A percentile compares a stretch with the other conserved stretches of the same genome.
Conservation (phyloP, 2,329 filamentous ascomycete genomes). For the Scedosporium dehoogii region DNA sequence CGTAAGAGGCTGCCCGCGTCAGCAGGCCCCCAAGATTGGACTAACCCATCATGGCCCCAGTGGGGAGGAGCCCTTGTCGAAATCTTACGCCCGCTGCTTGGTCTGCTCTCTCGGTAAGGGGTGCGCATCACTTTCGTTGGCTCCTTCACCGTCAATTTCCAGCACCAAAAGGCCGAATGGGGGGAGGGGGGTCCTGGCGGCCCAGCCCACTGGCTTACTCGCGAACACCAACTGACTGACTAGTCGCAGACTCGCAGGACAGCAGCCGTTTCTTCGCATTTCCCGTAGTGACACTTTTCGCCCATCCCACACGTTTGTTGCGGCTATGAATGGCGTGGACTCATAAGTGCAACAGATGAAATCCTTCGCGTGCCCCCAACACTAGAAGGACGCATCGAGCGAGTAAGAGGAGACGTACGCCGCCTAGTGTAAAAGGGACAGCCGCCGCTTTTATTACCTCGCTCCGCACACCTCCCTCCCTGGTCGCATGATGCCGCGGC, state of each 20-base stretch:
- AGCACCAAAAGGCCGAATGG: neutral
- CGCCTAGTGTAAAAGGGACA: neutral
- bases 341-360: neutral
- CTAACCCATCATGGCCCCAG: neutral
- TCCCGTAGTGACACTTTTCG: neutral
- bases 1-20: neutral
- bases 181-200: neutral
- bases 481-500: neutral
- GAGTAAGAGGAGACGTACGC: neutral
- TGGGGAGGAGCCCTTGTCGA: neutral
- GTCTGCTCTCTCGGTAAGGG: neutral
- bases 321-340: neutral
- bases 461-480: neutral
- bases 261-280: neutral
- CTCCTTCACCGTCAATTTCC: neutral
- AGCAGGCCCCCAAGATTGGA: neutral
- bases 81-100: neutral
- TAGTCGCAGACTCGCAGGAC: neutral
- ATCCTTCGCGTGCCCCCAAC: neutral
- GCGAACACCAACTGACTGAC: neutral
- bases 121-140: neutral
- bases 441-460: neutral
- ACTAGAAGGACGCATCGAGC: neutral
- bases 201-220: neutral
- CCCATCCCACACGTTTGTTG: neutral